Base-by-base conservation (phyloP, 2,329 filamentous ascomycete species). In the Fusarium hainanense region DNA sequence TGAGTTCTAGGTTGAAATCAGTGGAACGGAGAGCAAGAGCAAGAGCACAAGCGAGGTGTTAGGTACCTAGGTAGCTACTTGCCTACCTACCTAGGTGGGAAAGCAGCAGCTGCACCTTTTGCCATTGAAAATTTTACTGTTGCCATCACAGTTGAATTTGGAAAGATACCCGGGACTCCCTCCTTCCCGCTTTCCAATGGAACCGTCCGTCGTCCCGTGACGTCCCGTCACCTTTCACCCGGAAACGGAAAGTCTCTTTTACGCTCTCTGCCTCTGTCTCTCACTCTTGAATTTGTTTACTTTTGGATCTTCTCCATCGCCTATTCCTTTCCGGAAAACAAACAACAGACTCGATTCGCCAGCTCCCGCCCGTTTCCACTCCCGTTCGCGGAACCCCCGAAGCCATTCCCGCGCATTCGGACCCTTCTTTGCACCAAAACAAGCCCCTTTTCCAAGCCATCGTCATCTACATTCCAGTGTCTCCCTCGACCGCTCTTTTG, bases 381-480 rank as follows among this genome's bases (percentile, higher is more conserved):
- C 68, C 67, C 60, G 59, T 55, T 54, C 10, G 44, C 66, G 66
- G 69, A 57, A 48, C 20, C 59, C 34, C 66, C 69, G 63, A 70
- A 42, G 40, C 42, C 41, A 40, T 51, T 64, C 46, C 41, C 59
- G 60, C 41, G 16, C 41, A 58, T 40, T 37, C 47, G 47, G 42
- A 41, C 28, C 41, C 46, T 41, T 58, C 18, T 48, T 46, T 42
- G 42, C 34, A 41, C 23, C 13, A 43, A 44, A 66, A 47, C 44
- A 50, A 41, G 52, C 23, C 34, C 49, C 46, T 28, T 20, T 42
- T 55, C 27, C 41, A 34, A 37, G 18, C 41, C 27, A 46, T 55
- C 57, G 57, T 70, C 67, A 70, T 52, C 42, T 56, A 18, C 66
- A 70, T 70, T 70, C 66, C 67, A 68, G 67, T 50, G 44, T 28